Conservation (phyloP, 2,329 filamentous ascomycete species). For the Exophiala oligosperma region DNA sequence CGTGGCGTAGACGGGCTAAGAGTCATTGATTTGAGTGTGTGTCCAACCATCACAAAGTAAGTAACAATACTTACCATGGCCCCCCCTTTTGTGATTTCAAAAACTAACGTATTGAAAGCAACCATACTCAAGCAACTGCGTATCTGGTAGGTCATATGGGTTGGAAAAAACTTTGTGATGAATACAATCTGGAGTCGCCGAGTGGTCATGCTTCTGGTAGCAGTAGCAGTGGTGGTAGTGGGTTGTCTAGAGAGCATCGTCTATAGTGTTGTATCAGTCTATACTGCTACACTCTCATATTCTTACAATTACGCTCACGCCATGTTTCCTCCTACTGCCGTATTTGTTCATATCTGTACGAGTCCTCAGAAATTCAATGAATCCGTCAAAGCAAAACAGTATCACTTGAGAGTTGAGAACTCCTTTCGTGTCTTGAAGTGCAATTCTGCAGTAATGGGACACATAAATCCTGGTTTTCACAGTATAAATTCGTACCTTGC, state of each 20-base stretch:
- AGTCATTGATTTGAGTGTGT: conserved; percentile 46
- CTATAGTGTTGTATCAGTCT: not conserved
- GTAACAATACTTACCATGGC: not conserved
- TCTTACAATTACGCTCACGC: not conserved
- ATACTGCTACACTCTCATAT: not conserved
- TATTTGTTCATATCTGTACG: too few relatives aligned
- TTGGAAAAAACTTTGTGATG: conserved; percentile 51
- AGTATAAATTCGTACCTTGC: not conserved
- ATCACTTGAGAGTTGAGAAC: too few relatives aligned
- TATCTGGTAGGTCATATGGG: conserved; percentile 55
- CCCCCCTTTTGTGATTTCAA: too few relatives aligned
- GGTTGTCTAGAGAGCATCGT: not conserved
- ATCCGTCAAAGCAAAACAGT: too few relatives aligned
- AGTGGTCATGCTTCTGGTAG: not conserved
- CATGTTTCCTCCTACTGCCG: too few relatives aligned
- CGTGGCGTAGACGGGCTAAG: conserved; percentile 39
- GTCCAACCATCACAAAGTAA: conserved; percentile 37
- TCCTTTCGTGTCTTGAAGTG: too few relatives aligned
- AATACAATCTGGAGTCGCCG: conserved; percentile 36
- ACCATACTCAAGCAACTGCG: conserved; percentile 54
- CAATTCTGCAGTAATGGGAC: too few relatives aligned
- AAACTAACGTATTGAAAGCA: conserved; percentile 32
- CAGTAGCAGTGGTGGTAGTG: not conserved
- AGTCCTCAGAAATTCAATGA: too few relatives aligned
- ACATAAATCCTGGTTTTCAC: not conserved